These are phyloP conservation scores for Solanum clarkiae DNA, from an alignment of 257 asterid genomes.

Conservation along the genomic window DNA sequence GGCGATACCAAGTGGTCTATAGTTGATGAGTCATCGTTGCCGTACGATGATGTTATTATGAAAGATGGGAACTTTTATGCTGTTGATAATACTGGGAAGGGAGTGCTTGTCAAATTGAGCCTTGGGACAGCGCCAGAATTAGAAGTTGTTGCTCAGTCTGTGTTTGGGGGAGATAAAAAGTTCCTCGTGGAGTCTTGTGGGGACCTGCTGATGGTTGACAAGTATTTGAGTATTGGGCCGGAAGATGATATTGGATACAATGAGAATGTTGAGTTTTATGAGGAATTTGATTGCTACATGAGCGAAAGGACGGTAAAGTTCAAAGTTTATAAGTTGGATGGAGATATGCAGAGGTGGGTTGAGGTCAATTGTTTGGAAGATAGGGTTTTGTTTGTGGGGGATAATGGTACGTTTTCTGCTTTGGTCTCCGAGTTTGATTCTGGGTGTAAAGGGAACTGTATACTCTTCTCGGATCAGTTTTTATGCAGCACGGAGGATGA, in stretches of 20 bases:
- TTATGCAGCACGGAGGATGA: conserved; percentile 35
- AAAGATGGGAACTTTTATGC: conserved; percentile 47
- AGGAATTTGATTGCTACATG: conserved; percentile 56
- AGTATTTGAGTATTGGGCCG: conserved; percentile 50
- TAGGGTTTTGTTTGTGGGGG: conserved; percentile 68
- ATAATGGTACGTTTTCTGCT: conserved; percentile 57
- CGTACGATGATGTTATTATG: conserved; percentile 68
- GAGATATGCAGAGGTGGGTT: conserved; percentile 35
- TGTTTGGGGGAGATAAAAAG: conserved; percentile 74
- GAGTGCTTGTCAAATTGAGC: conserved; percentile 32
- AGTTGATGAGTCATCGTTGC: conserved; percentile 43
- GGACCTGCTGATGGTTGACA: conserved; percentile 58
- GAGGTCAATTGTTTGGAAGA: conserved; percentile 56
- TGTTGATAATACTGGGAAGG: conserved; percentile 50
- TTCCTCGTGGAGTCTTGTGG: conserved; percentile 56
- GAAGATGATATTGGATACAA: conserved; percentile 48
- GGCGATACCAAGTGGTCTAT: conserved; percentile 64
- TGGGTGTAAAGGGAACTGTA: conserved; percentile 49
- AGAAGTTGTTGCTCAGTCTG: conserved; percentile 27
- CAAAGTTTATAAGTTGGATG: conserved; percentile 61
- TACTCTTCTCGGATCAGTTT: conserved; percentile 49
- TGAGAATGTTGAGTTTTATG: conserved; percentile 51
- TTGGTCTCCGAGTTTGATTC: conserved; percentile 29
- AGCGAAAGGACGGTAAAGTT: conserved; percentile 71
- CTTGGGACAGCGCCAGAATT: conserved; percentile 14